Percentiles rank a stretch among this genome's conserved stretches.
These are phyloP conservation scores for Cryptococcus neoformans DNA, from an alignment of 1,284 basidiomycete species.

Conservation along the genomic window DNA sequence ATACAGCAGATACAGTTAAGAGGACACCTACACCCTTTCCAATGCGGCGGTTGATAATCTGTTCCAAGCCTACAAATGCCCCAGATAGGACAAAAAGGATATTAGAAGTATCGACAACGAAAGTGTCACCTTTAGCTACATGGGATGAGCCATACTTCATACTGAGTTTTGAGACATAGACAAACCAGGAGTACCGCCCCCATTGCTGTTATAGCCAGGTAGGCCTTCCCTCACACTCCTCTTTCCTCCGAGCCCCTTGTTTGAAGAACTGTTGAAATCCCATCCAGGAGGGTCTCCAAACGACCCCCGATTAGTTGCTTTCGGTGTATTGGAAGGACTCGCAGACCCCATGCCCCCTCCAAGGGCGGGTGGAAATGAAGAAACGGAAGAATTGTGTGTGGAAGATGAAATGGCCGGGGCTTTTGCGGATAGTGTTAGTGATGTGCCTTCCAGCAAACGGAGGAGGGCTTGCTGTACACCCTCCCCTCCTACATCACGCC, in stretches of 20 bases:
- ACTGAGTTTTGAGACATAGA: not conserved
- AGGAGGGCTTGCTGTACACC: constrained; percentile 91
- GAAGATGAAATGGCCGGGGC: constrained; percentile 31
- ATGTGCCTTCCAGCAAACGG: constrained; percentile 88
- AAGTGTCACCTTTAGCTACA: constrained; percentile 41
- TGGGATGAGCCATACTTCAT: too few relatives aligned
- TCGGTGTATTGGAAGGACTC: constrained; percentile 5
- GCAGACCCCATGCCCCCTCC: not conserved
- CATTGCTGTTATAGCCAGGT: constrained; percentile 31
- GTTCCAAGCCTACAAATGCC: constrained; percentile 89
- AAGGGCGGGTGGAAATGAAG: not conserved
- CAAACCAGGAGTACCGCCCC: constrained; percentile 27
- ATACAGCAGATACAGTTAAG: constrained; percentile 5
- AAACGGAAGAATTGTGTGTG: not conserved
- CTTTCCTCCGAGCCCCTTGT: constrained; percentile 35
- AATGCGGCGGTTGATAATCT: constrained; percentile 70
- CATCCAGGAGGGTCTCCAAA: constrained; percentile 31
- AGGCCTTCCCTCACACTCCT: constrained; percentile 45
- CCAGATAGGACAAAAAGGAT: constrained; percentile 88
- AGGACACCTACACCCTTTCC: constrained; percentile 68
- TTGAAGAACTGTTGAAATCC: constrained; percentile 44
- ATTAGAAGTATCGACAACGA: constrained; percentile 59
- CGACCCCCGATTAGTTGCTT: constrained; percentile 19
- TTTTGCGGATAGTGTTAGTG: constrained; percentile 70
- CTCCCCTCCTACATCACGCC: constrained; percentile 90